Conservation (phyloP, 169 alveolate genomes). For the Plasmodium berghei region DNA sequence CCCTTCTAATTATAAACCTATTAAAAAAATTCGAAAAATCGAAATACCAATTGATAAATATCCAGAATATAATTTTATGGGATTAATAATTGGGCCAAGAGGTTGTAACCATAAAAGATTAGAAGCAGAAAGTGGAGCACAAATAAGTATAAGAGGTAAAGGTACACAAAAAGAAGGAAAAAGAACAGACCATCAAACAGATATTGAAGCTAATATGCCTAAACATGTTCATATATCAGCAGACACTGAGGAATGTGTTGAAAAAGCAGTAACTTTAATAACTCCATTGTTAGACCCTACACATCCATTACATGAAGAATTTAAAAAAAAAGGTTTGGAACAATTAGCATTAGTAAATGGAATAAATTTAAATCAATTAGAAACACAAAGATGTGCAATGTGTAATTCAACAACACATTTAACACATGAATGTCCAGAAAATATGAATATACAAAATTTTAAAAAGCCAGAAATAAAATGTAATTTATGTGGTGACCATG, state of each 20-base stretch:
- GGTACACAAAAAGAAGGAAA: conserved; percentile 94
- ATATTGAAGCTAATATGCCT: conserved; percentile 91
- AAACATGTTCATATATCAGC: conserved; percentile 91
- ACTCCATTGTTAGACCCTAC: conserved; percentile 91
- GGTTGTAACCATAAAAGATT: conserved; percentile 95
- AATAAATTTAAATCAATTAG: conserved; percentile 81
- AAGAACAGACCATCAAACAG: conserved; percentile 91
- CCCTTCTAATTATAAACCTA: conserved; percentile 92
- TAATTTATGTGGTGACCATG: conserved; percentile 92
- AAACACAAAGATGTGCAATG: conserved; percentile 85
- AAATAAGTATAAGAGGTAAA: conserved; percentile 91
- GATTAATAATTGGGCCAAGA: conserved; percentile 95
- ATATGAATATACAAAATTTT: conserved; percentile 76
- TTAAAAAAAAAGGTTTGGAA: conserved; percentile 88
- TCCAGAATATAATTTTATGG: conserved; percentile 95
- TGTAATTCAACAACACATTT: conserved; percentile 89
- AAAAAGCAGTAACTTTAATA: conserved; percentile 88
- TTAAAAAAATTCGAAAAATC: conserved; percentile 88
- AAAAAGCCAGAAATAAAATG: conserved; percentile 85
- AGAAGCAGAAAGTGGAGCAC: conserved; percentile 93
- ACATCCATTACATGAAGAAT: conserved; percentile 91
- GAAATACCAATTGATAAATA: conserved; percentile 92
- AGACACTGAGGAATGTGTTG: conserved; percentile 86
- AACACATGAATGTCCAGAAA: conserved; percentile 89
- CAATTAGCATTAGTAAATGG: conserved; percentile 91